Evolutionary conservation across 108 stramenopile species (phyloP).

Genomic region (Nitzschia sp.): DNA sequence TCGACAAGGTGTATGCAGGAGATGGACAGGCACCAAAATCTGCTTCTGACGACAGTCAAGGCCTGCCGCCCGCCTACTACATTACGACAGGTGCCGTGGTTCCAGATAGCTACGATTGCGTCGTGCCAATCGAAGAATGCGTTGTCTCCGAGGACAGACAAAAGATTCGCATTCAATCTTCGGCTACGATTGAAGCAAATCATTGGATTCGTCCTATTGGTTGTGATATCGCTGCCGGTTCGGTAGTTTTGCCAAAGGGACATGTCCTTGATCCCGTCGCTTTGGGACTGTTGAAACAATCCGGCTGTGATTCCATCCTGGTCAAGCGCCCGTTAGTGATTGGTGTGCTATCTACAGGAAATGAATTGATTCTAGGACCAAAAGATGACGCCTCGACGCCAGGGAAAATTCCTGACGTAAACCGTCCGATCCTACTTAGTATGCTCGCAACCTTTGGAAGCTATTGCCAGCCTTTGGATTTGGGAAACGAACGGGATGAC

Average conservation of each 20-base stretch:
- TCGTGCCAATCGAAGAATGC: constrained; percentile 82
- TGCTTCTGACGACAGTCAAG: not conserved
- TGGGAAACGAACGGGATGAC: constrained; percentile 84
- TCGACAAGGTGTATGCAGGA: constrained; percentile 72
- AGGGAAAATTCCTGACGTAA: constrained; percentile 90
- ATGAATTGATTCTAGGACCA: constrained; percentile 51
- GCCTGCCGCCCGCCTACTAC: constrained; percentile 59
- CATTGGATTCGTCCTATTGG: constrained; percentile 81
- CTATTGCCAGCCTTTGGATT: constrained; percentile 64
- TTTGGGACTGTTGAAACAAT: constrained; percentile 67
- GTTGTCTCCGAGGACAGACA: constrained; percentile 21
- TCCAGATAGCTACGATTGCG: constrained; percentile 68
- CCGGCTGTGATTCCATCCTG: constrained; percentile 39
- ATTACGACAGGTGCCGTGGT: constrained; percentile 85
- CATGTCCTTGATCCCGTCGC: constrained; percentile 63
- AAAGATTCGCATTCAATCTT: constrained; percentile 17
- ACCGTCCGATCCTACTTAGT: constrained; percentile 83
- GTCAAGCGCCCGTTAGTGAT: constrained; percentile 47
- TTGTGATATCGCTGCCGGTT: constrained; percentile 66
- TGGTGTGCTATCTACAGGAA: constrained; percentile 91
- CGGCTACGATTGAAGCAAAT: constrained; percentile 35
- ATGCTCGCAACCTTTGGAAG: constrained; percentile 38
- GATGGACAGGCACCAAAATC: constrained; percentile 12
- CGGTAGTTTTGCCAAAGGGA: constrained; percentile 54
- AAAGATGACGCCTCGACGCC: constrained; percentile 1